Base-by-base conservation (phyloP, 495 filamentous ascomycete species). In the Talaromyces thailandensis region DNA sequence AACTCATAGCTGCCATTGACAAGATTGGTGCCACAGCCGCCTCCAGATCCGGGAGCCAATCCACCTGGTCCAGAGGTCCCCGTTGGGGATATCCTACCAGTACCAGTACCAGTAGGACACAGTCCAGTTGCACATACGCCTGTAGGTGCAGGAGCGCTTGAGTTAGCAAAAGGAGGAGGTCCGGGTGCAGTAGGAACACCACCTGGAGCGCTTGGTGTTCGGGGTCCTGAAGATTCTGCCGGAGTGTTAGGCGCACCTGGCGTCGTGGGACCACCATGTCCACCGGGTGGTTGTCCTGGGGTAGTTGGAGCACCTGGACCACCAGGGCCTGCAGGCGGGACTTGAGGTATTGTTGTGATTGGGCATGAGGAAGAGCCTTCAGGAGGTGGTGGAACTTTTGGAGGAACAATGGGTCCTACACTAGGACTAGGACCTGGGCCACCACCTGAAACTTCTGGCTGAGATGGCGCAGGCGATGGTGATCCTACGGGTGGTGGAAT, bases 21-120 rank as follows among this genome's bases (percentile, higher is more conserved):
- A n/a, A 86, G 75, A 31, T 78, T 76, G 3, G 81, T 74, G 12
- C 81, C 79, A 70, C 83, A 86, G 35, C 58, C 58, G 48, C 29
- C 48, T 21, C 48, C 48, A 9, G 48, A 18, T 51, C 48, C 48
- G 6, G 50, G 50, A 14, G 50, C 50, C 14, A 21, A 28, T 53
- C 23, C 25, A 3, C 21, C 50, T 8, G 18, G n/a, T 48, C 43
- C 43, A 21, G 43, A 48, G 18, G 23, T 14, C 3, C 50, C 50
- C 1, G 50, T 53, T 53, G 50, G 50, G 7, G 11, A 16, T 53
- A 53, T 28, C 16, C 16, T 28, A 26, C 50, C 23, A 6, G 18
- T 52, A 26, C 50, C 23, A 6, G 18, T 52, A 3, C 31, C 31
- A 35, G 31, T 35, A 28, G n/a, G 43, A 48, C 43, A 18, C 6